A percentile compares a stretch with the other conserved stretches of the same genome.
These are phyloP conservation scores for Aspergillus arachidicola DNA, from an alignment of 2,329 filamentous ascomycete species.

Conservation along the genomic window DNA sequence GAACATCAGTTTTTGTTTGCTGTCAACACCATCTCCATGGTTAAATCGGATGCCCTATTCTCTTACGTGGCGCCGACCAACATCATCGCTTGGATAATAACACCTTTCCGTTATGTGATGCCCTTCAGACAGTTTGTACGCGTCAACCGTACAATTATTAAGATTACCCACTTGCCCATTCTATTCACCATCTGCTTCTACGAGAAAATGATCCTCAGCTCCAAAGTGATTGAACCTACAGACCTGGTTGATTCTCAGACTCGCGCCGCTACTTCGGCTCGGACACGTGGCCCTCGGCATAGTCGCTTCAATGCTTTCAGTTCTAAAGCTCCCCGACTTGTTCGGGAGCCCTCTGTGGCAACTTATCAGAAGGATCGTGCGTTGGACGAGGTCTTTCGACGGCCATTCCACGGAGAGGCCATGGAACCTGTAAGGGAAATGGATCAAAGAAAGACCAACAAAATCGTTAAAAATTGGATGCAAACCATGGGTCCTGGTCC, in stretches of 20 bases:
- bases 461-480: conserved; percentile 90
- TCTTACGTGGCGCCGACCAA: conserved; percentile 92
- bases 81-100: conserved; percentile 85
- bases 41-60: conserved; percentile 96
- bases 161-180: conserved; percentile 84
- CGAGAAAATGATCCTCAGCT: conserved; percentile 76
- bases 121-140: conserved; percentile 79
- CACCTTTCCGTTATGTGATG: conserved; percentile 78
- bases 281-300: conserved; percentile 61
- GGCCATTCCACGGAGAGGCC: conserved; percentile 65
- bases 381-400: conserved; percentile 86
- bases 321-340: conserved; percentile 61
- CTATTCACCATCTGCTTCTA: conserved; percentile 86
- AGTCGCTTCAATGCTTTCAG: conserved; percentile 69
- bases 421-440: conserved; percentile 60
- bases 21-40: conserved; percentile 96
- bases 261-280: conserved; percentile 52
- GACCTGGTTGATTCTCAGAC: conserved; percentile 78
- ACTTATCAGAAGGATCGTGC: conserved; percentile 89
- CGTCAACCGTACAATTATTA: conserved; percentile 88
- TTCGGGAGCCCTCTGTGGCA: conserved; percentile 82
- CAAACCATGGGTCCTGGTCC: conserved; percentile 62
- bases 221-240: conserved; percentile 76
- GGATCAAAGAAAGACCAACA: conserved; percentile 72
- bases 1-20: conserved; percentile 93